A percentile compares a stretch with the other conserved stretches of the same genome.
Evolutionary conservation across 352 stramenopile species (phyloP).

Genomic region (Aphanomyces cochlioides): DNA sequence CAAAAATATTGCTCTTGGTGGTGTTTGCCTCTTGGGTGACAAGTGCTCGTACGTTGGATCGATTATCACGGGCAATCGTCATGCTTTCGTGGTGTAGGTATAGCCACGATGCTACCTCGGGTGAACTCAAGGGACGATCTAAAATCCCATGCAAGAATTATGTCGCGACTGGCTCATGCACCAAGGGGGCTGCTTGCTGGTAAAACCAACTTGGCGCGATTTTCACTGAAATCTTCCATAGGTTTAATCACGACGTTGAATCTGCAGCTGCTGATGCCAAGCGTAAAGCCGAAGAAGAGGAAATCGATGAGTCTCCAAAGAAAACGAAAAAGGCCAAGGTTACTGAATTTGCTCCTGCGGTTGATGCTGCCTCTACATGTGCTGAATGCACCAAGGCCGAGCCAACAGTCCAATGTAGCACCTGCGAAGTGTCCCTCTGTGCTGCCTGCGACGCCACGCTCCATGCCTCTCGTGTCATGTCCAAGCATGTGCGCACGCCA

Average conservation of each 20-base stretch:
- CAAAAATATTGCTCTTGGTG: not conserved
- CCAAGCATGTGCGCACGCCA: conserved; percentile 18
- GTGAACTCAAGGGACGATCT: not conserved
- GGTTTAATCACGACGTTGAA: conserved; percentile 14
- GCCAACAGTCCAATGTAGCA: conserved; percentile 2
- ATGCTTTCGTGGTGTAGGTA: not conserved
- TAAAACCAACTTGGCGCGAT: not conserved
- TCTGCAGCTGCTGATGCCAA: not conserved
- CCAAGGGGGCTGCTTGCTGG: not conserved
- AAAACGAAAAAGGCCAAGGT: conserved; percentile 16
- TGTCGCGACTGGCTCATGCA: not conserved
- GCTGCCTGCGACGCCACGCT: conserved; percentile 12
- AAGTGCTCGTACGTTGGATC: not conserved
- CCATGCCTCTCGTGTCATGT: conserved; percentile 28
- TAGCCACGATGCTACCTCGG: conserved; percentile 18
- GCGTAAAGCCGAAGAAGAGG: not conserved
- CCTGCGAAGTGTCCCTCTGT: conserved; percentile 12
- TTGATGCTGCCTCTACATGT: not conserved
- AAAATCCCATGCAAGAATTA: conserved; percentile 7
- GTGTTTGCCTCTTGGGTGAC: conserved; percentile 18
- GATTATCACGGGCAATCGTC: not conserved
- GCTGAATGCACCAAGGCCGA: conserved; percentile 22
- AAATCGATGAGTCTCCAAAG: not conserved
- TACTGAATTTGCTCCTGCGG: not conserved
- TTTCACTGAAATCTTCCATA: not conserved